Evolutionary conservation across 495 filamentous ascomycete genomes (phyloP), one percentile per base, ranked within the genome.

Genomic region (Talaromyces trachyspermus): DNA sequence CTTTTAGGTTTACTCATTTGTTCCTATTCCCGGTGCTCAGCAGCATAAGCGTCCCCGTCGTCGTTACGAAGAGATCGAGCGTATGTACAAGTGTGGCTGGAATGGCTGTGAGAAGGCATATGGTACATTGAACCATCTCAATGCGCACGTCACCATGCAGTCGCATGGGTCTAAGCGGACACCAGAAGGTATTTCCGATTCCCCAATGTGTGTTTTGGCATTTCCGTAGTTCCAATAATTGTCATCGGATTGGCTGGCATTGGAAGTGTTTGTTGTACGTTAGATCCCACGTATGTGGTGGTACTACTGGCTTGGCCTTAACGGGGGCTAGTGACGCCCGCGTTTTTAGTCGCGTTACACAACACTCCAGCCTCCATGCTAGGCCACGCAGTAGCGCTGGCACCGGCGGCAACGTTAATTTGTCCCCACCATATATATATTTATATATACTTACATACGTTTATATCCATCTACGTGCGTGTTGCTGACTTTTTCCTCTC

Each of bases 81-180:
- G 92, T 49, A 98, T 98, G 92, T 98, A 98, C 71, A 96, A 95
- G 66, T 98, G 92, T 68, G 92, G 92, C 8, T 96, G 89, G 87
- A 87, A 95, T 50, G 90, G 90, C 4, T 98, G 92, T 62, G 92
- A 97, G 61, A 97, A 97, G 67, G 91, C 91, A 10, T 97, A 97
- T 57, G 91, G 91, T 47, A 97, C 91, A 19, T 69, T 97, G 47
- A 97, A 97, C 62, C 91, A 97, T 62, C 64, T 97, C 55, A 97
- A 97, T 55, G 91, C 91, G 24, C 91, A 97, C 58, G 91, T 97
- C 41, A 96, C 91, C 15, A 97, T 97, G 91, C 91, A 97, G 61
- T 89, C 84, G 45, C 91, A 97, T 52, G 91, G 91, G 4, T 66
- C 75, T 35, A 97, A 97, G 65, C 81, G 91, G 15, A 96, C 91